Base-by-base conservation (phyloP, 148 eudicot genomes). In the Hydrangea macrophylla region DNA sequence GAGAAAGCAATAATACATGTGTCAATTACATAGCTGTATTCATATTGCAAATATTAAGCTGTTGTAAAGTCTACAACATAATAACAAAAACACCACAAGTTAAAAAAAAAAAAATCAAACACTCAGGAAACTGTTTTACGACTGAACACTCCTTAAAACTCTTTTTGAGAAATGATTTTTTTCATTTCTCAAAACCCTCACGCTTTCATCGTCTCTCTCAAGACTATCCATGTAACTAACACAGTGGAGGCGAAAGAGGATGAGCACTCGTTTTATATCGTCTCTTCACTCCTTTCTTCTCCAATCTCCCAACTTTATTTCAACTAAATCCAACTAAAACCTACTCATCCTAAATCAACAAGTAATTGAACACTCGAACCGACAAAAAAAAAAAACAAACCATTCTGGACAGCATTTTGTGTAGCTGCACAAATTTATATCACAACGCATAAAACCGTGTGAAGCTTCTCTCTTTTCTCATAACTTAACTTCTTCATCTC, bases 201-300 rank as follows among this genome's bases (percentile, higher is more conserved):
- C 54, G 23, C 70, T 72, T 73, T 65, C 63, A 66, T 11, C 55
- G 44, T 62, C 27, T 40, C 45, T 44, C 71, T 71, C 67, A 36
- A 39, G 20, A 32, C 62, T 65, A 60, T 65, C 36, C 58, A 69
- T n/a, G 62, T 65, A 81, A 82, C 78, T 71, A 76, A 80, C 71
- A 79, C 76, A 85, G 62, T 40, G 88, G 73, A 69, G 77, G 76
- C 75, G 91, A 90, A 85, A 83, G 92, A 90, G 96, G 98, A 92
- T 92, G 98, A 92, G 96, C 98, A 82, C 94, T 64, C 78, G 62
- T 40, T 77, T 63, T 73, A 35, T 67, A 62, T 69, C 74, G 78
- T 88, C 98, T 86, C 95, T 75, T 90, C 97, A 65, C 98, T 85
- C 96, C 92, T 90, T 90, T 85, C 92, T 50, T 72, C 82, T 74